Evolutionary conservation across 2,329 filamentous ascomycete genomes (phyloP).

Genomic region (Fusarium ramigenum): DNA sequence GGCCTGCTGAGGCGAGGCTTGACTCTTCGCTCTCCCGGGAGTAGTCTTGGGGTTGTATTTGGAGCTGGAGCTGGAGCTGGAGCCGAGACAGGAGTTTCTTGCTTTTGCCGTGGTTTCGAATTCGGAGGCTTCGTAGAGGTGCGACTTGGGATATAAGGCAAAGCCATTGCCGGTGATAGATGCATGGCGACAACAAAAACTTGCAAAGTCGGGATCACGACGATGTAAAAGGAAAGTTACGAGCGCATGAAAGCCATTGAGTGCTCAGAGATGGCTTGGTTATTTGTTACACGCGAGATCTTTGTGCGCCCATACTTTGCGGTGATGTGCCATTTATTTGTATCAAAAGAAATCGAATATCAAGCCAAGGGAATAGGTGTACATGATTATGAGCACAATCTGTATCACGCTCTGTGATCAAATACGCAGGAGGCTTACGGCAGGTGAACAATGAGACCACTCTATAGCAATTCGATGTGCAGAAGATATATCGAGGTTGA

Average conservation of each 20-base stretch:
- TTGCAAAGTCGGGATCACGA: neutral
- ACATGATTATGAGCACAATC: slow-evolving; percentile 1
- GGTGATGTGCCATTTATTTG: neutral
- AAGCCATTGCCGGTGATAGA: slow-evolving; percentile 23
- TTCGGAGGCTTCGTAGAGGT: neutral
- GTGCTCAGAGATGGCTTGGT: neutral
- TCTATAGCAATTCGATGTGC: neutral
- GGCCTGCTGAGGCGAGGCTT: slow-evolving; percentile 33
- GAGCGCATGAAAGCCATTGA: neutral
- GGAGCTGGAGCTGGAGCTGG: neutral
- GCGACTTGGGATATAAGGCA: slow-evolving; percentile 5
- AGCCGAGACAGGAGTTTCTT: neutral
- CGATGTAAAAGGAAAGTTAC: neutral
- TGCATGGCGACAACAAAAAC: slow-evolving; percentile 4
- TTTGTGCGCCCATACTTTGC: neutral
- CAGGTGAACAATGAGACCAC: neutral
- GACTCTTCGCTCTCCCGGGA: slow-evolving; percentile 28
- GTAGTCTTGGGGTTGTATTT: slow-evolving; percentile 1
- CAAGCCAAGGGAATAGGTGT: neutral
- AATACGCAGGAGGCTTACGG: neutral
- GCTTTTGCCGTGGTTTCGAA: slow-evolving; percentile 8
- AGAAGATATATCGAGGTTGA: neutral
- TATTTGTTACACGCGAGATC: neutral
- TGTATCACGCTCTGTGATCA: slow-evolving; percentile 5
- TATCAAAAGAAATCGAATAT: neutral